phyloP scores from a whole-genome alignment of 805 yeast species.

The Saturnispora dispora region DNA sequence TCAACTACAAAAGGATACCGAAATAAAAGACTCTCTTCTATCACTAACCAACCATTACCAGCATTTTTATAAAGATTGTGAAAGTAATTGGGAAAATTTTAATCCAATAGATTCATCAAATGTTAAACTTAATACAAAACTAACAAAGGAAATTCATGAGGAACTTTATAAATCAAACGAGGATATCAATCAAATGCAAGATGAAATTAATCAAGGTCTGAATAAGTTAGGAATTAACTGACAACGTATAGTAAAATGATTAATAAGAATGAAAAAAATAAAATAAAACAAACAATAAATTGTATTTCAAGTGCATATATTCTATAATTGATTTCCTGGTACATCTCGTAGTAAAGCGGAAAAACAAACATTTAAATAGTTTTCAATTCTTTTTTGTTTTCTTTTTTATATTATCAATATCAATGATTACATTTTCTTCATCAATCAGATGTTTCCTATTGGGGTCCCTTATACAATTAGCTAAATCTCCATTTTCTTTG shows the following conservation, averaged over 20 bases:
- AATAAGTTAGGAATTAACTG: constrained; percentile 8
- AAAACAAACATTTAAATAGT: not conserved
- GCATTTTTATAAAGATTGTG: constrained; percentile 57
- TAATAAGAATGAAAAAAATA: too few relatives aligned
- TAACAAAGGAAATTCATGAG: constrained; percentile 14
- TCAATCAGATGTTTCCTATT: not conserved
- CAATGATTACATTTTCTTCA: not conserved
- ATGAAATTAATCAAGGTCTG: constrained; percentile 16
- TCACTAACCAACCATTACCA: constrained; percentile 72
- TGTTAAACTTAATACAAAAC: constrained; percentile 1
- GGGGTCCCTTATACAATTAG: not conserved
- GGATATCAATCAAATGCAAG: constrained; percentile 21
- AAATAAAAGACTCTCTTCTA: constrained; percentile 61
- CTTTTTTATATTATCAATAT: not conserved
- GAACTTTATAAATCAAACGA: constrained; percentile 16
- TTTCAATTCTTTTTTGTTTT: not conserved
- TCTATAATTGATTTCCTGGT: not conserved
- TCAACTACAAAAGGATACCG: constrained; percentile 71
- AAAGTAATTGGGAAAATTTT: constrained; percentile 48
- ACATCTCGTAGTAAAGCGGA: not conserved
- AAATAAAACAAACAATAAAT: too few relatives aligned
- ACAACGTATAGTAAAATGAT: not conserved
- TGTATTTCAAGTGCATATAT: not conserved
- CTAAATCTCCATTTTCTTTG: constrained; percentile 9
- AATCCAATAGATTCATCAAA: constrained; percentile 26